A percentile compares a stretch with the other conserved stretches of the same genome.
phyloP scores from a whole-genome alignment of 1,284 basidiomycete genomes.

The Irpex sp. region DNA sequence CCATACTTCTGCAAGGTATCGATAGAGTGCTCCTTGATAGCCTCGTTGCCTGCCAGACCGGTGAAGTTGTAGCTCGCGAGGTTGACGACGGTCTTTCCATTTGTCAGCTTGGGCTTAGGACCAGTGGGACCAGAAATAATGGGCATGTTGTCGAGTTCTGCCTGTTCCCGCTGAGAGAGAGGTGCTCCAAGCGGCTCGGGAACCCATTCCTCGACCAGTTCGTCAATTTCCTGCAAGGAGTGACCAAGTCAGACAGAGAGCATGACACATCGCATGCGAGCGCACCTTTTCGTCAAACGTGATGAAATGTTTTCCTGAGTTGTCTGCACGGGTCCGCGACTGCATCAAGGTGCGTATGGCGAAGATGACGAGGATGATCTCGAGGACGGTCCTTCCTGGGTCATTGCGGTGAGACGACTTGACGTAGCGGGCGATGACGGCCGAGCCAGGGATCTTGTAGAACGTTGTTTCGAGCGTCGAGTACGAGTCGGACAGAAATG shows the following conservation, averaged over 20 bases:
- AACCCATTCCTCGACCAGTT: conserved; percentile 93
- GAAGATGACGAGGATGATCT: conserved; percentile 87
- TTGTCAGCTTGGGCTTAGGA: conserved; percentile 77
- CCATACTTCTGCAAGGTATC: conserved; percentile 91
- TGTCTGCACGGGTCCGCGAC: conserved; percentile 84
- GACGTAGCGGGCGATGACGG: conserved; percentile 89
- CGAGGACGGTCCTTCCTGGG: conserved; percentile 89
- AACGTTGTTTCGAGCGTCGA: conserved; percentile 57
- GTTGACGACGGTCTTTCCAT: conserved; percentile 83
- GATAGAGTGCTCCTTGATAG: conserved; percentile 83
- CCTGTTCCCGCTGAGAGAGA: conserved; percentile 57
- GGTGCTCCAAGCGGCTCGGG: conserved; percentile 82
- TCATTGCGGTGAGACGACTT: conserved; percentile 88
- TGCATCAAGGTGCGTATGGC: conserved; percentile 88
- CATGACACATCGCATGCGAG: neutral
- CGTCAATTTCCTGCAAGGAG: conserved; percentile 84
- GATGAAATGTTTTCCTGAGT: conserved; percentile 88
- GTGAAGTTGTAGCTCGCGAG: conserved; percentile 93
- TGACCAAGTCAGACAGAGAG: neutral
- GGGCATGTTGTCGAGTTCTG: conserved; percentile 74
- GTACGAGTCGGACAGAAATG: conserved; percentile 53
- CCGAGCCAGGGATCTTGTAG: conserved; percentile 82
- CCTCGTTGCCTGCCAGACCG: conserved; percentile 86
- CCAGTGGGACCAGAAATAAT: conserved; percentile 81
- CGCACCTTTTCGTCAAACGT: conserved; percentile 85